Conservation (phyloP, 257 asterid genomes). For the Plantago major region DNA sequence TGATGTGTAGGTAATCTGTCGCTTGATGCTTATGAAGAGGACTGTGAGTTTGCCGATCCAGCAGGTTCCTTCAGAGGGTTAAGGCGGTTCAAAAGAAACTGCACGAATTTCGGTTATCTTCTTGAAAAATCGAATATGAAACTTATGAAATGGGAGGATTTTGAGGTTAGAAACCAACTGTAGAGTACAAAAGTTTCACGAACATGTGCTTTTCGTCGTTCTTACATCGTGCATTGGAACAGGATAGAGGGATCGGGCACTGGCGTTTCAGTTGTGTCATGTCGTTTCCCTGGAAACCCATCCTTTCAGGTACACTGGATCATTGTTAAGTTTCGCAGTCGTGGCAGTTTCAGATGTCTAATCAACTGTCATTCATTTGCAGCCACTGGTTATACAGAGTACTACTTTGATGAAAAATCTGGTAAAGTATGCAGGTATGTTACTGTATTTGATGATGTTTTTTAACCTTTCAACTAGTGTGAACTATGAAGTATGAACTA, state of each 20-base stretch:
- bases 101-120: constrained; percentile 91
- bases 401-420: constrained; percentile 64
- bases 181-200: no score
- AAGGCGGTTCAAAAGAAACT: constrained; percentile 74
- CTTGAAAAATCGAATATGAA: constrained; percentile 71
- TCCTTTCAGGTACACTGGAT: constrained; percentile 64
- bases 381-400: constrained; percentile 98
- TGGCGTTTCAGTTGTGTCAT: constrained; percentile 91
- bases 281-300: constrained; percentile 96
- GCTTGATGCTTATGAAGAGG: constrained; percentile 74
- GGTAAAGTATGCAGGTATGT: constrained; percentile 78
- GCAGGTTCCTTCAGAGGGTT: constrained; percentile 90
- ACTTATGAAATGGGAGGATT: constrained; percentile 93
- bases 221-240: constrained; percentile 17
- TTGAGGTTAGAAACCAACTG: constrained; percentile 43
- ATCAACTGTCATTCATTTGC: constrained; percentile 24
- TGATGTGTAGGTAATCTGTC: constrained; percentile 61
- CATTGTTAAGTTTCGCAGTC: not conserved
- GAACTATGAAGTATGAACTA: no score
- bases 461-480: not conserved
- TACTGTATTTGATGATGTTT: not conserved
- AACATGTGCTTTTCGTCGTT: no score
- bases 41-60: constrained; percentile 97
- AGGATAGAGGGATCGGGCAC: constrained; percentile 89
- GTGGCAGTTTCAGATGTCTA: not conserved